Conservation (phyloP, 2,329 filamentous ascomycete species). For the Cadophora sp. region DNA sequence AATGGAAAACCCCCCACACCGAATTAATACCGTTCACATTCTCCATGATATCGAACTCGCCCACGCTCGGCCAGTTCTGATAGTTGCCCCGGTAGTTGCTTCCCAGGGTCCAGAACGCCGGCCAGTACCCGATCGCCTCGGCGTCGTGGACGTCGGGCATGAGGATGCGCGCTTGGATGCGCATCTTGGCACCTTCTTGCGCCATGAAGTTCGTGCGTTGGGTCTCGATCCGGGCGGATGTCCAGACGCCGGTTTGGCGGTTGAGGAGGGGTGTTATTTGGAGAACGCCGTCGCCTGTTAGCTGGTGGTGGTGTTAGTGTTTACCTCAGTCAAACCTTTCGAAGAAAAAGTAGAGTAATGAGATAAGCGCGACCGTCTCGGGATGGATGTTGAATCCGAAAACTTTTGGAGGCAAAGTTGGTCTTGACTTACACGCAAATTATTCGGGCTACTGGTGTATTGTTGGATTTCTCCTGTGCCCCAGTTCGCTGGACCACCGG, state of each 20-base stretch:
- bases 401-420: slow-evolving; percentile 10
- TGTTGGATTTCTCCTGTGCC: slow-evolving; percentile 56
- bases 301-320: slow-evolving; percentile 14
- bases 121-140: slow-evolving; percentile 7
- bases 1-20: slow-evolving; percentile 4
- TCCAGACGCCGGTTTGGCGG: slow-evolving; percentile 45
- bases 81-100: neutral
- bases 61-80: slow-evolving; percentile 9
- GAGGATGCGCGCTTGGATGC: slow-evolving; percentile 48
- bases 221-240: slow-evolving; percentile 53
- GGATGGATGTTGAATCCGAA: no score
- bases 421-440: slow-evolving; percentile 41
- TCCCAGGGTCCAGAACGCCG: slow-evolving; percentile 2
- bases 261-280: slow-evolving; percentile 45
- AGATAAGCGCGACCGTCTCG: no score
- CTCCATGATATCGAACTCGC: slow-evolving; percentile 18
- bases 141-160: slow-evolving; percentile 2
- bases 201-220: slow-evolving; percentile 46
- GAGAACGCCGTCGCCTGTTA: slow-evolving; percentile 48
- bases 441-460: slow-evolving; percentile 50
- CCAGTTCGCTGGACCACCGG: slow-evolving; percentile 46
- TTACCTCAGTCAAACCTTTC: neutral
- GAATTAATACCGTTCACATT: slow-evolving; percentile 10
- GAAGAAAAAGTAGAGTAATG: no score
- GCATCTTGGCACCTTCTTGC: slow-evolving; percentile 44